Conservation (phyloP, 2,329 filamentous ascomycete genomes). For the Cladosporium velox region DNA sequence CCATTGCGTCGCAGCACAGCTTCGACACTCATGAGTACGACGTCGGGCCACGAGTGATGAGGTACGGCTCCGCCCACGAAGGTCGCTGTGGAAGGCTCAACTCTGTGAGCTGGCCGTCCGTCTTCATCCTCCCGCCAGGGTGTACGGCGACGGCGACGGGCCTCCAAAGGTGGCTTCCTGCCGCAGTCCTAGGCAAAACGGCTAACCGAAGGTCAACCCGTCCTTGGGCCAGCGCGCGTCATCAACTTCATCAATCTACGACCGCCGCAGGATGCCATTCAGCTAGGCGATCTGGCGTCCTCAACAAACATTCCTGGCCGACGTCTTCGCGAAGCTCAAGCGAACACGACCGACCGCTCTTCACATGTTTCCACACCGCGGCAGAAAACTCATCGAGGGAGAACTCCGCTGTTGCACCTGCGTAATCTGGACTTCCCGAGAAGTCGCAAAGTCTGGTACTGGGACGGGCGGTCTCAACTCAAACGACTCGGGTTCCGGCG, state of each 20-base stretch:
- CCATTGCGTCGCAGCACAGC: neutral
- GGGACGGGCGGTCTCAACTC: constrained; percentile 13
- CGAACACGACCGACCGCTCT: neutral
- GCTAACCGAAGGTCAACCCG: constrained; percentile 9
- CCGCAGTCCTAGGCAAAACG: constrained; percentile 17
- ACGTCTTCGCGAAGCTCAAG: constrained; percentile 9
- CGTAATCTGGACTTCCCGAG: neutral
- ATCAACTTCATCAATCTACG: neutral
- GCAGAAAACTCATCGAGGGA: neutral
- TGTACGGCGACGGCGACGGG: constrained; percentile 17
- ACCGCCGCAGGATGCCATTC: neutral
- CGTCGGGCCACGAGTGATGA: neutral
- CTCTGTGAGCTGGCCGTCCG: neutral
- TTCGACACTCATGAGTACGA: neutral
- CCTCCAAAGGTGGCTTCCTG: constrained; percentile 17
- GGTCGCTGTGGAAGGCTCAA: neutral
- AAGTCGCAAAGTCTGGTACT: constrained; percentile 18
- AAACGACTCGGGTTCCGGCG: constrained; percentile 21
- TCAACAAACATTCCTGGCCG: neutral
- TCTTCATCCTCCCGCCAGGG: constrained; percentile 11
- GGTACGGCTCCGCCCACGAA: neutral
- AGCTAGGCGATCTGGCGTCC: neutral
- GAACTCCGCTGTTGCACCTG: neutral
- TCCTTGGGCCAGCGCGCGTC: constrained; percentile 10
- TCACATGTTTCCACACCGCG: constrained; percentile 6